Evolutionary conservation across 176 grass and related monocot genomes (phyloP).

Genomic region (Phoenix dactylifera): DNA sequence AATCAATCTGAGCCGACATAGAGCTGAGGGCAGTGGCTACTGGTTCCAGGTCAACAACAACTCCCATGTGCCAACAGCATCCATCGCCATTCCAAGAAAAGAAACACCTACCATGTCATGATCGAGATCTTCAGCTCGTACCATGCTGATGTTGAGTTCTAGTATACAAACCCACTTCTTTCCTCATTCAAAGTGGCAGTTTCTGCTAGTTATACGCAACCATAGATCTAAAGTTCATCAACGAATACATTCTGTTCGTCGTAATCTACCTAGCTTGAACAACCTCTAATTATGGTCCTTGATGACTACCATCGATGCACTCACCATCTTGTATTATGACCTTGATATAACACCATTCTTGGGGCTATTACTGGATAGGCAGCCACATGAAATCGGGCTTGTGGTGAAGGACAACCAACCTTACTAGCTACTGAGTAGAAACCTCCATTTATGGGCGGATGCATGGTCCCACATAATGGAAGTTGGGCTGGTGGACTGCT

Average conservation of each 20-base stretch:
- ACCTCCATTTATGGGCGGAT: slow-evolving; percentile 7
- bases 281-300: slow-evolving; percentile 2
- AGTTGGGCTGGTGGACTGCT: background rate
- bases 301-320: background rate
- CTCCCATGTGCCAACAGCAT: background rate
- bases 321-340: slow-evolving; percentile 1
- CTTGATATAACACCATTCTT: slow-evolving; percentile 6
- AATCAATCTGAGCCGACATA: background rate
- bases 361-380: background rate
- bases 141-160: slow-evolving; percentile 5
- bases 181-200: background rate
- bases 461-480: background rate
- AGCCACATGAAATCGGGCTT: background rate
- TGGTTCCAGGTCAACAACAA: slow-evolving; percentile 2
- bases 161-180: background rate
- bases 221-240: background rate
- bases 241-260: background rate
- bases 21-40: background rate
- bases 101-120: slow-evolving; percentile 1
- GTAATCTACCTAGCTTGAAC: slow-evolving; percentile 3
- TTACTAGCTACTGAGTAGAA: background rate
- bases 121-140: slow-evolving; percentile 9
- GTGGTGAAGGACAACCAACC: background rate
- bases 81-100: background rate
- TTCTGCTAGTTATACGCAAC: background rate